Conservation (phyloP, 768 basidiomycete species). For the Trametes coccinea region DNA sequence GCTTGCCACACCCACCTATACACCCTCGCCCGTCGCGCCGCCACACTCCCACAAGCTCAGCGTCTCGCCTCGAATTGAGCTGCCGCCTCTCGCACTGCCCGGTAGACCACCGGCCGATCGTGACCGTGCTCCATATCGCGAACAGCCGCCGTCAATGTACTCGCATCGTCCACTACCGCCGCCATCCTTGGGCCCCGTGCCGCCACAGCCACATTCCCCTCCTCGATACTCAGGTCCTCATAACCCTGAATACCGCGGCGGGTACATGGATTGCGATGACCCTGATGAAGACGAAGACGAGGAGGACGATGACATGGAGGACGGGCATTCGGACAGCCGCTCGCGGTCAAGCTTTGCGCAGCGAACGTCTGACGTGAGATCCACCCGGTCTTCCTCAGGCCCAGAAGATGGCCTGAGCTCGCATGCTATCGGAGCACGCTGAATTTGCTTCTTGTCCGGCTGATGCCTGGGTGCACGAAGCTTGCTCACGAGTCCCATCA, state of each 20-base stretch:
- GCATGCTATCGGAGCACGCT: conserved; percentile 9
- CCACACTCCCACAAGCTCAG: conserved; percentile 24
- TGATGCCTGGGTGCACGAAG: conserved; percentile 14
- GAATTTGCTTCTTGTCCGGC: conserved; percentile 12
- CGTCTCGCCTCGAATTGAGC: conserved; percentile 27
- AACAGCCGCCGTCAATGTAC: conserved; percentile 18
- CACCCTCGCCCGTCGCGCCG: conserved; percentile 23
- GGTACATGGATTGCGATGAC: conserved; percentile 49
- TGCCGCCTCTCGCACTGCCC: conserved; percentile 17
- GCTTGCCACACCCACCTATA: conserved; percentile 26
- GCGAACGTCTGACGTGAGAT: conserved; percentile 29
- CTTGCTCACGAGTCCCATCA: conserved; percentile 2
- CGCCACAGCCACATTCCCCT: not conserved
- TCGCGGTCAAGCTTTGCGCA: conserved; percentile 20
- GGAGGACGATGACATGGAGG: conserved; percentile 26
- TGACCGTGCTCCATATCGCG: conserved; percentile 17
- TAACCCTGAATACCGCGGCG: conserved; percentile 48
- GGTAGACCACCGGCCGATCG: conserved; percentile 19
- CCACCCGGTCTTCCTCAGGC: conserved; percentile 27
- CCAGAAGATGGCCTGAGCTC: conserved; percentile 18
- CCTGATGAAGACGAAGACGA: conserved; percentile 37
- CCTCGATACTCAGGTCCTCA: conserved; percentile 11
- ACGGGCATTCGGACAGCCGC: conserved; percentile 13
- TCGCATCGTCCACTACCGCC: conserved; percentile 14
- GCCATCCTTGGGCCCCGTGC: conserved; percentile 12